Evolutionary conservation across 1,284 basidiomycete species (phyloP).

Genomic region (Amylostereum chailletii): DNA sequence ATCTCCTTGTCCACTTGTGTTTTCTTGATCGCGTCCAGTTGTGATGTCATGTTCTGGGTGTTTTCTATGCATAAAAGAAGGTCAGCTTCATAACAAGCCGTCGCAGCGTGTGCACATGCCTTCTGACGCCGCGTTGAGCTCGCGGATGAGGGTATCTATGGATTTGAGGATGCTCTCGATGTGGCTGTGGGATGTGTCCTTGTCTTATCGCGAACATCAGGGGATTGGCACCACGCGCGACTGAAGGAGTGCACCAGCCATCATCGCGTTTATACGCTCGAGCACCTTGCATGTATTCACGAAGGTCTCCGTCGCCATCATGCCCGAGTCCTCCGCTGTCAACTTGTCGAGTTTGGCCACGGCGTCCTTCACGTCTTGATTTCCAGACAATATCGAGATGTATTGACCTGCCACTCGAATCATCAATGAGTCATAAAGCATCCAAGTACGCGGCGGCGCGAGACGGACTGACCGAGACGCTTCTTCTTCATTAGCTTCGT

Average conservation of each 20-base stretch:
- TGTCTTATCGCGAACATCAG: neutral
- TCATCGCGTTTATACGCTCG: neutral
- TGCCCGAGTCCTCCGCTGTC: neutral
- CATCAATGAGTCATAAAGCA: neutral
- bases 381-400: neutral
- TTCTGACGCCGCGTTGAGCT: neutral
- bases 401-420: neutral
- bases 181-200: neutral
- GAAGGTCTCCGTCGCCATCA: neutral
- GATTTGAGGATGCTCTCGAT: neutral
- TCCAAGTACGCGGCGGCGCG: neutral
- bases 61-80: too few relatives aligned
- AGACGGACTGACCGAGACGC: neutral
- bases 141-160: neutral
- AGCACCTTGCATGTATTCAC: neutral
- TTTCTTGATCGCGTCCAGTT: too few relatives aligned
- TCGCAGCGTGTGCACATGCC: neutral
- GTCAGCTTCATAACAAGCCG: neutral
- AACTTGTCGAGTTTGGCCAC: neutral
- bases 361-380: neutral
- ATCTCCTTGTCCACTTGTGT: neutral
- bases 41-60: too few relatives aligned
- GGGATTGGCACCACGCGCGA: neutral
- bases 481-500: neutral
- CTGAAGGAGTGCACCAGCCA: neutral